A percentile compares a stretch with the other conserved stretches of the same genome.
Conservation (phyloP, 2,329 filamentous ascomycete genomes). For the Penicillium italicum region DNA sequence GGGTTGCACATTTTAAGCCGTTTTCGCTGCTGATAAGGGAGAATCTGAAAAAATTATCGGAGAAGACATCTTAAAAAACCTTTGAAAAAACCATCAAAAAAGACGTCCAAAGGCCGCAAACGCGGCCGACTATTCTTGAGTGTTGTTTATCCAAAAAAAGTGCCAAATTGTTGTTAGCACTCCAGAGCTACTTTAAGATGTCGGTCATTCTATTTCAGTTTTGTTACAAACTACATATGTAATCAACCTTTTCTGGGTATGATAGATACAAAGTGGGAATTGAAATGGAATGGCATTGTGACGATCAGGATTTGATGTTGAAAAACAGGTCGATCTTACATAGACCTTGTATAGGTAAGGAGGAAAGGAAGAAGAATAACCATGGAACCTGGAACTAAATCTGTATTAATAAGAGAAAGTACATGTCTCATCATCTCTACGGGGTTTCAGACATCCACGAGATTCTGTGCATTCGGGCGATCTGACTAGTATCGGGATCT, state of each 20-base stretch:
- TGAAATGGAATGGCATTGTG: neutral
- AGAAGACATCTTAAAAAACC: neutral
- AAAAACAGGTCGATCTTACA: neutral
- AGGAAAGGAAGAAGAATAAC: neutral
- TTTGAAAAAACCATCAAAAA: neutral
- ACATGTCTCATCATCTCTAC: conserved; percentile 3
- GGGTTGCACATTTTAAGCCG: neutral
- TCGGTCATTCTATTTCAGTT: too few relatives aligned
- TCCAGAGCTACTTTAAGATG: too few relatives aligned
- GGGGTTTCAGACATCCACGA: neutral
- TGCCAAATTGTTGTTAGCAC: too few relatives aligned
- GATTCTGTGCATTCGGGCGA: conserved; percentile 4
- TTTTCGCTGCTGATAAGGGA: neutral
- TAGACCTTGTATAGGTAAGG: neutral
- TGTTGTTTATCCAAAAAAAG: too few relatives aligned
- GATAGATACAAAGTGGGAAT: neutral
- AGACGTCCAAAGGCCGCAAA: neutral
- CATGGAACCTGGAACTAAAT: neutral
- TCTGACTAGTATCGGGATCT: neutral
- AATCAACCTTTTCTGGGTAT: neutral
- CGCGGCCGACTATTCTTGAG: too few relatives aligned
- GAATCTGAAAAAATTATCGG: neutral
- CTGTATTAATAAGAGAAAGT: neutral
- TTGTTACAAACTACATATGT: too few relatives aligned
- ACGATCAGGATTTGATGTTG: neutral